Evolutionary conservation across 2,329 filamentous ascomycete species (phyloP).

Genomic region (Lasiodiplodia theobromae): DNA sequence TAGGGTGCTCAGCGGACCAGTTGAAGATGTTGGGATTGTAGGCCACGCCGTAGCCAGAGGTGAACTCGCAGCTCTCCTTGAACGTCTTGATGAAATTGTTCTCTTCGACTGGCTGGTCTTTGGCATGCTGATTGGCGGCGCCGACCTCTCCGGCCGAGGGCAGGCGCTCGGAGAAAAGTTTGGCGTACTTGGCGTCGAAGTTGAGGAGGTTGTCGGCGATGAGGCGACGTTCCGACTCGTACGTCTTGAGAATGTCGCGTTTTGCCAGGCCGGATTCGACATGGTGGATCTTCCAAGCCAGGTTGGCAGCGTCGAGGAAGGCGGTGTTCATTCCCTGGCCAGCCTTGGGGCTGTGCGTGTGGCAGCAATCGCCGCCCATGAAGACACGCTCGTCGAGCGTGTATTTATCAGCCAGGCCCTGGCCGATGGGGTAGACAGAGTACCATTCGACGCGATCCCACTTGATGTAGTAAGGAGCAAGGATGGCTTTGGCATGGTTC

Average conservation of each 20-base stretch:
- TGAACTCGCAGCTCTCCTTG: constrained; percentile 91
- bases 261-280: constrained; percentile 84
- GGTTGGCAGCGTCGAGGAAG: constrained; percentile 74
- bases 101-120: constrained; percentile 54
- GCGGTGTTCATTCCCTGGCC: constrained; percentile 71
- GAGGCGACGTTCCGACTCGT: constrained; percentile 83
- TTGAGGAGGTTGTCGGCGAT: constrained; percentile 83
- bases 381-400: constrained; percentile 70
- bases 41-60: constrained; percentile 87
- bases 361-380: constrained; percentile 70
- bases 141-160: constrained; percentile 77
- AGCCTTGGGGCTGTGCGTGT: constrained; percentile 70
- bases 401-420: constrained; percentile 70
- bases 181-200: constrained; percentile 90
- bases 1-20: constrained; percentile 74
- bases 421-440: constrained; percentile 70
- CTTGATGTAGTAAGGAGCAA: constrained; percentile 66
- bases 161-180: constrained; percentile 82
- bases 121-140: constrained; percentile 58
- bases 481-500: constrained; percentile 62
- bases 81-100: constrained; percentile 89
- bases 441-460: constrained; percentile 73
- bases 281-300: constrained; percentile 95
- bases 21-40: constrained; percentile 85
- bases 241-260: constrained; percentile 78